A percentile compares a stretch with the other conserved stretches of the same genome.
Conservation (phyloP, 345 rosid species). For the Camelina laxa region DNA sequence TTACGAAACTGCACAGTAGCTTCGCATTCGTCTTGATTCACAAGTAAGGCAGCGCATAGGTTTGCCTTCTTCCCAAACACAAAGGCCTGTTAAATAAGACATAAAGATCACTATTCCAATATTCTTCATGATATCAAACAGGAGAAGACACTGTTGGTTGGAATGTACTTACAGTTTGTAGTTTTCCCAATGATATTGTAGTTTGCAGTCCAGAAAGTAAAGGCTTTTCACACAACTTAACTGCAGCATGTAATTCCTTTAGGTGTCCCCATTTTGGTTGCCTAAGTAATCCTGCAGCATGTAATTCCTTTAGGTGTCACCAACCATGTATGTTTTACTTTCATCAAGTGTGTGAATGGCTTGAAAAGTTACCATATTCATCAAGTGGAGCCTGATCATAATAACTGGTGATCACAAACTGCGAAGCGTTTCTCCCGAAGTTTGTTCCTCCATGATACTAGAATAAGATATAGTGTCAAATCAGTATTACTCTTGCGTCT, state of each 20-base stretch:
- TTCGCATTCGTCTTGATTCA: constrained; percentile 50
- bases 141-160: constrained; percentile 14
- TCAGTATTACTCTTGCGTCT: constrained; percentile 4
- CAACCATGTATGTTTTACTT: too few relatives aligned
- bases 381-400: constrained; percentile 87
- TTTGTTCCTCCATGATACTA: constrained; percentile 95
- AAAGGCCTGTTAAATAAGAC: constrained; percentile 57
- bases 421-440: constrained; percentile 70
- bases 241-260: constrained; percentile 67
- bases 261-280: constrained; percentile 91
- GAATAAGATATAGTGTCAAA: constrained; percentile 15
- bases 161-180: constrained; percentile 61
- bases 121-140: constrained; percentile 16
- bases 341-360: background rate
- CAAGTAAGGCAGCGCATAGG: constrained; percentile 72
- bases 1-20: constrained; percentile 54
- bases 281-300: constrained; percentile 58
- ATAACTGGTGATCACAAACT: constrained; percentile 62
- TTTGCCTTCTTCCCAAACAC: constrained; percentile 53
- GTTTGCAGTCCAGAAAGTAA: constrained; percentile 54
- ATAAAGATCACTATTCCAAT: constrained; percentile 12
- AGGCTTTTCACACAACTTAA: constrained; percentile 61
- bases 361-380: constrained; percentile 66
- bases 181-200: constrained; percentile 49
- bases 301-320: too few relatives aligned